phyloP scores from a whole-genome alignment of 306 rosid genomes.

The Glycine tomentella region DNA sequence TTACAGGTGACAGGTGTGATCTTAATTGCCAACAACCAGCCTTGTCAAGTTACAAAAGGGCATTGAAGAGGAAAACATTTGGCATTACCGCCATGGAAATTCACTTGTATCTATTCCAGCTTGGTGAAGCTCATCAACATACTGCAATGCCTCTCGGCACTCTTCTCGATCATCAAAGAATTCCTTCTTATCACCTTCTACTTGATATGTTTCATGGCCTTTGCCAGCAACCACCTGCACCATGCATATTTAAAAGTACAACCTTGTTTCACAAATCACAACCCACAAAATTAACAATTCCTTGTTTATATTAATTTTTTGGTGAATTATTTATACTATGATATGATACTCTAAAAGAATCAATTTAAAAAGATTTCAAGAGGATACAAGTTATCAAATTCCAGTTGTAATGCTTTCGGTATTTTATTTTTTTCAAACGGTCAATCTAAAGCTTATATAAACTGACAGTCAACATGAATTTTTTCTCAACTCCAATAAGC shows the following conservation, averaged over 20 bases:
- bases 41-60: not conserved
- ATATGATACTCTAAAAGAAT: not conserved
- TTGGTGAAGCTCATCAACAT: conserved; percentile 95
- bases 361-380: not conserved
- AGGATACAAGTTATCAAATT: conserved; percentile 14
- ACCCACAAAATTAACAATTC: conserved; percentile 26
- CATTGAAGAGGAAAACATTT: conserved; percentile 18
- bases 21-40: conserved; percentile 5
- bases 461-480: conserved; percentile 12
- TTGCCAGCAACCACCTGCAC: conserved; percentile 94
- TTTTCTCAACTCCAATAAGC: conserved; percentile 34
- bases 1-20: conserved; percentile 17
- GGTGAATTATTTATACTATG: not conserved
- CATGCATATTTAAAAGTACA: conserved; percentile 26
- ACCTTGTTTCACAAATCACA: conserved; percentile 34
- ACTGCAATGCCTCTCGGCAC: conserved; percentile 95
- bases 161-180: conserved; percentile 94
- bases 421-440: not conserved
- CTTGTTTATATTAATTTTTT: not conserved
- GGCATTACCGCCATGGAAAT: conserved; percentile 95
- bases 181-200: conserved; percentile 79
- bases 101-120: conserved; percentile 98
- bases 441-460: conserved; percentile 20
- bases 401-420: conserved; percentile 14
- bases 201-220: conserved; percentile 86